Percentiles rank a stretch among this genome's conserved stretches.
Conservation (phyloP, 495 filamentous ascomycete genomes). For the Hypoxylon intermedium region DNA sequence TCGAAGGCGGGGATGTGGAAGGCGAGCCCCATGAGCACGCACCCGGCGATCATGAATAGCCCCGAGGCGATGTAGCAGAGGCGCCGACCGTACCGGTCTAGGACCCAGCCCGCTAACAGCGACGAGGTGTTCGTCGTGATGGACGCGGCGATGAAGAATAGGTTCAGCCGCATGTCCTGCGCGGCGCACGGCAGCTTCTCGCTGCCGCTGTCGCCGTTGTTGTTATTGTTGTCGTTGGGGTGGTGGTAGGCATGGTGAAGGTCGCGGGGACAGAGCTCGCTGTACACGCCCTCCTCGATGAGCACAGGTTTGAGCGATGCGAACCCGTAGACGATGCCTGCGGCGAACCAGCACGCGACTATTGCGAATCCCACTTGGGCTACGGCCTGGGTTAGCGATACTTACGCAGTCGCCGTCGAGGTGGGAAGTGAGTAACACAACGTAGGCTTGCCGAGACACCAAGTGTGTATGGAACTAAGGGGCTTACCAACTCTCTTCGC, state of each 20-base stretch:
- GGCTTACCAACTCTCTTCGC: conserved; percentile 57
- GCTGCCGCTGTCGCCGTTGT: conserved; percentile 25
- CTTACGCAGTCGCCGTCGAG: not conserved
- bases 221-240: conserved; percentile 50
- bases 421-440: not conserved
- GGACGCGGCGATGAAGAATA: conserved; percentile 74
- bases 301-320: conserved; percentile 76
- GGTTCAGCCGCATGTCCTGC: conserved; percentile 72
- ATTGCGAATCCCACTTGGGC: conserved; percentile 66
- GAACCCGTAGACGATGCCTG: conserved; percentile 77
- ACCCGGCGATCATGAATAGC: conserved; percentile 62
- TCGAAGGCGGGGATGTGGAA: conserved; percentile 62
- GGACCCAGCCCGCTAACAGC: conserved; percentile 68
- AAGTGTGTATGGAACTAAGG: not conserved
- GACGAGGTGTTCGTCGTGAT: conserved; percentile 72
- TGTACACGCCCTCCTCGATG: conserved; percentile 70
- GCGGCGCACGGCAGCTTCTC: conserved; percentile 63
- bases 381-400: no score
- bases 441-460: conserved; percentile 7
- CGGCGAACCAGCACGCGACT: conserved; percentile 68
- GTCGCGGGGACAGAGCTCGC: conserved; percentile 63
- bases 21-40: conserved; percentile 65
- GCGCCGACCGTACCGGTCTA: conserved; percentile 72
- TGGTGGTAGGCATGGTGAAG: no score
- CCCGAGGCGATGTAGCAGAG: conserved; percentile 63